Conservation (phyloP, 371 early-diverging fungal genomes). For the Vairimorpha necatrix region DNA sequence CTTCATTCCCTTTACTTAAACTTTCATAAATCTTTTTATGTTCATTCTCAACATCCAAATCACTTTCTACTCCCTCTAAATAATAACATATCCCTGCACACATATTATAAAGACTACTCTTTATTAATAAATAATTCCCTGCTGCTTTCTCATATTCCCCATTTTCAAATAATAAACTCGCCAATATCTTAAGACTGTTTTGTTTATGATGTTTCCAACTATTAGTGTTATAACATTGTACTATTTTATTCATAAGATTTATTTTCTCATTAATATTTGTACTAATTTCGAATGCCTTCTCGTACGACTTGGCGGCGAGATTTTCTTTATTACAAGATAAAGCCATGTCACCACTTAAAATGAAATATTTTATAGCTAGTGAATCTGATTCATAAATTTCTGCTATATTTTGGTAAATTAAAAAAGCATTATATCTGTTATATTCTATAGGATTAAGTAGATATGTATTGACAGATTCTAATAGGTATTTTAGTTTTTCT, state of each 20-base stretch:
- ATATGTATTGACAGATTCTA: slow-evolving; percentile 37
- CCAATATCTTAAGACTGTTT: slow-evolving; percentile 11
- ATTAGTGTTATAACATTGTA: slow-evolving; percentile 25
- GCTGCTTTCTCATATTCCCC: slow-evolving; percentile 24
- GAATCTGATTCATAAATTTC: slow-evolving; percentile 10
- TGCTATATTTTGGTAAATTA: slow-evolving; percentile 33
- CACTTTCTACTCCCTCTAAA: slow-evolving; percentile 2
- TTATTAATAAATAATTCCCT: neutral
- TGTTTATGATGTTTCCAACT: slow-evolving; percentile 23
- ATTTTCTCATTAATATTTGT: slow-evolving; percentile 2
- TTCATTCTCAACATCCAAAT: slow-evolving; percentile 22
- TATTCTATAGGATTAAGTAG: slow-evolving; percentile 37
- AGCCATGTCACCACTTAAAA: slow-evolving; percentile 4
- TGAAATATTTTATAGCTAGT: neutral
- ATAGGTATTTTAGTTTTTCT: slow-evolving; percentile 20
- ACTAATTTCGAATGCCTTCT: slow-evolving; percentile 9
- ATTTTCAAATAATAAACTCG: slow-evolving; percentile 4
- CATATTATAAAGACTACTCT: slow-evolving; percentile 16
- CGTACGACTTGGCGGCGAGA: slow-evolving; percentile 22
- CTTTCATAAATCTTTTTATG: slow-evolving; percentile 4
- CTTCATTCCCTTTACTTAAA: slow-evolving; percentile 4
- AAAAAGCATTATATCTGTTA: slow-evolving; percentile 20
- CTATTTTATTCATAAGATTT: neutral
- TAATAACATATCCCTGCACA: slow-evolving; percentile 20
- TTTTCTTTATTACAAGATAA: slow-evolving; percentile 15